Evolutionary conservation across 202 grass and related monocot species (phyloP).

Genomic region (Sporobolus alterniflorus): DNA sequence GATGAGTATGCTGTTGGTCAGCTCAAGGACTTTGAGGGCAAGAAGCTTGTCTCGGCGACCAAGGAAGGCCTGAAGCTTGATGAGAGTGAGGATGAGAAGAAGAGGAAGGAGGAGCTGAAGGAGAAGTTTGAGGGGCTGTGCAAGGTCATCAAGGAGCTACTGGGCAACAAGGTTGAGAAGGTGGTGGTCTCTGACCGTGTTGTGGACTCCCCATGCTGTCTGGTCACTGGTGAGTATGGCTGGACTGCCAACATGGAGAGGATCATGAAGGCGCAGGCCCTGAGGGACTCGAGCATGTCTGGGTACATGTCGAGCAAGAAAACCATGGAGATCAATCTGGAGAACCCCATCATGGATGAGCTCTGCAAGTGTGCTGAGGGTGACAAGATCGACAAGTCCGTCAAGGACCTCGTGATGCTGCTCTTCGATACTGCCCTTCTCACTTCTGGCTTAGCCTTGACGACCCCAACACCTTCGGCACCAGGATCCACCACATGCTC

Average conservation of each 20-base stretch:
- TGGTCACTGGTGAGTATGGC: slow-evolving; percentile 59
- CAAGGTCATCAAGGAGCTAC: slow-evolving; percentile 65
- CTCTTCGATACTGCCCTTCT: slow-evolving; percentile 66
- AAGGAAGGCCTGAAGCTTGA: slow-evolving; percentile 62
- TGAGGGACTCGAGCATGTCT: slow-evolving; percentile 55
- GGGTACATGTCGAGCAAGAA: slow-evolving; percentile 71
- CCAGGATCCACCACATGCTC: slow-evolving; percentile 64
- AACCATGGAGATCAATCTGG: slow-evolving; percentile 75
- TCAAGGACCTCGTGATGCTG: slow-evolving; percentile 56
- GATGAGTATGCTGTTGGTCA: slow-evolving; percentile 66
- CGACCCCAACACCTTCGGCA: slow-evolving; percentile 63
- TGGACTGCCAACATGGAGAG: slow-evolving; percentile 71
- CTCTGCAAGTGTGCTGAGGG: slow-evolving; percentile 45
- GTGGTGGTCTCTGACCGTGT: slow-evolving; percentile 69
- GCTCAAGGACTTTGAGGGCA: slow-evolving; percentile 67
- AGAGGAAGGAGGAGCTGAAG: slow-evolving; percentile 48
- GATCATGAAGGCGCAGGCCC: slow-evolving; percentile 67
- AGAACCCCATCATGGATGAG: slow-evolving; percentile 66
- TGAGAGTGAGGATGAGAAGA: slow-evolving; percentile 58
- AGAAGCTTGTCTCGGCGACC: slow-evolving; percentile 61
- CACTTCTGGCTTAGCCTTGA: slow-evolving; percentile 63
- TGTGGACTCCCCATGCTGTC: slow-evolving; percentile 68
- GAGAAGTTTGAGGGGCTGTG: slow-evolving; percentile 50
- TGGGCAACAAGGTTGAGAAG: slow-evolving; percentile 62
- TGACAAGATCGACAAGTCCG: slow-evolving; percentile 50